Base-by-base conservation (phyloP, 768 basidiomycete genomes). In the Mycena belliarum region DNA sequence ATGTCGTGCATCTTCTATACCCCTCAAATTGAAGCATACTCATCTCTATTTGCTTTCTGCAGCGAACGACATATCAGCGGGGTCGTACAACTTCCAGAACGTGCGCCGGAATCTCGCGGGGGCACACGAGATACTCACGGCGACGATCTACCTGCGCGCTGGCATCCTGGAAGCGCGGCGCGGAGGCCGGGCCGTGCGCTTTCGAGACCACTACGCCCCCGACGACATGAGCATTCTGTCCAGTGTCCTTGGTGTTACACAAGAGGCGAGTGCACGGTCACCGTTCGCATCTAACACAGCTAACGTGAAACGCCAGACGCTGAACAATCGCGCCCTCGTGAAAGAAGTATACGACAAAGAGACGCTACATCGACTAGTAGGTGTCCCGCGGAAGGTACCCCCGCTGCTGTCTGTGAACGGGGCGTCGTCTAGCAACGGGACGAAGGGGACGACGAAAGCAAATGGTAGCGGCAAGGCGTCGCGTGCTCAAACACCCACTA, bases 21-120 rank as follows among this genome's bases (percentile, higher is more conserved):
- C 37, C 49, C 33, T 18, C 20, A n/a, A 25, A n/a, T 21, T 59
- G 6, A 1, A 52, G 40, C 52, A 29, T 23, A 16, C 46, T 55
- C 14, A 60, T 24, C 51, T 14, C 6, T 35, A 15, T 35, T 4
- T 33, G 29, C 12, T 24, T 35, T 33, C 40, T 52, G 2, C 67
- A 98, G 95, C 86, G 21, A 98, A 98, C 69, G 95, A 98, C 72
- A 93, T 98, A 25, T 93, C 95, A 0, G 84, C 82, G 49, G 93
- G 94, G 1, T 94, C 95, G 0, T 95, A 85, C 72, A 87, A 84
- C 32, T 91, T 97, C 61, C 75, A 81, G 25, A 88, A 87, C 67
- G 94, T 98, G 37, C 86, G 87, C 23, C 82, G 84, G 48, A 89
- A 93, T 3, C 81, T 98, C 59, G 87, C 89, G 0, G 95, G 95